Percentiles rank a stretch among this genome's conserved stretches.
phyloP scores from a whole-genome alignment of 2,329 filamentous ascomycete genomes.

The Blastomyces parvus region DNA sequence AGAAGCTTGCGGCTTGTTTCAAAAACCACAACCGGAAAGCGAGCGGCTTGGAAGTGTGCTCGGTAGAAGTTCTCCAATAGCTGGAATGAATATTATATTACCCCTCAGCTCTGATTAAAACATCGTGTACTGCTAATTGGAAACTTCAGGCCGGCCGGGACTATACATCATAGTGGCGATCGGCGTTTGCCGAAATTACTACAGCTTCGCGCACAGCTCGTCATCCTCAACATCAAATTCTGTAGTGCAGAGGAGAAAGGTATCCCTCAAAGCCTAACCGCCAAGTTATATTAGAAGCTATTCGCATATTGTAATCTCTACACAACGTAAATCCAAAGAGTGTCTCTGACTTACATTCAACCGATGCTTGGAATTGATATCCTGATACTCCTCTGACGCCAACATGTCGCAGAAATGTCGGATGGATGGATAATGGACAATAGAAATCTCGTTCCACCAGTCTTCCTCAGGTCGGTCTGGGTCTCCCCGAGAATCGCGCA shows the following conservation, averaged over 20 bases:
- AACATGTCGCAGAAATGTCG: conserved; percentile 55
- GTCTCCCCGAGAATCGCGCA: conserved; percentile 21
- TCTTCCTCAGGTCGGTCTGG: conserved; percentile 20
- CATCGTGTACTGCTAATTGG: no score
- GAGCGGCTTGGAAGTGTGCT: neutral
- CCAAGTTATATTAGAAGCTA: neutral
- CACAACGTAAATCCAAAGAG: neutral
- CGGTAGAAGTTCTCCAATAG: no score
- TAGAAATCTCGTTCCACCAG: conserved; percentile 54
- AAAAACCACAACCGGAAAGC: no score
- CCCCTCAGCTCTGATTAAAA: no score
- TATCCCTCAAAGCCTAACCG: conserved; percentile 41
- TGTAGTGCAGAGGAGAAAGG: conserved; percentile 45
- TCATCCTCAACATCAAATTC: conserved; percentile 37
- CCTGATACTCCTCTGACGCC: conserved; percentile 49
- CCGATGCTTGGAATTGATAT: conserved; percentile 45
- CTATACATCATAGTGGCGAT: neutral
- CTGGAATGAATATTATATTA: no score
- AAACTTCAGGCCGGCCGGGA: no score
- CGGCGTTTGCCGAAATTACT: conserved; percentile 8
- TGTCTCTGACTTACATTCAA: conserved; percentile 31
- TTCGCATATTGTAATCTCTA: neutral
- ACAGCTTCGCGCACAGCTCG: conserved; percentile 21
- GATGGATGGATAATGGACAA: conserved; percentile 56
- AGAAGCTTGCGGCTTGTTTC: neutral